Base-by-base conservation (phyloP, 805 yeast genomes). In the Zygosaccharomyces gambellarensis region DNA sequence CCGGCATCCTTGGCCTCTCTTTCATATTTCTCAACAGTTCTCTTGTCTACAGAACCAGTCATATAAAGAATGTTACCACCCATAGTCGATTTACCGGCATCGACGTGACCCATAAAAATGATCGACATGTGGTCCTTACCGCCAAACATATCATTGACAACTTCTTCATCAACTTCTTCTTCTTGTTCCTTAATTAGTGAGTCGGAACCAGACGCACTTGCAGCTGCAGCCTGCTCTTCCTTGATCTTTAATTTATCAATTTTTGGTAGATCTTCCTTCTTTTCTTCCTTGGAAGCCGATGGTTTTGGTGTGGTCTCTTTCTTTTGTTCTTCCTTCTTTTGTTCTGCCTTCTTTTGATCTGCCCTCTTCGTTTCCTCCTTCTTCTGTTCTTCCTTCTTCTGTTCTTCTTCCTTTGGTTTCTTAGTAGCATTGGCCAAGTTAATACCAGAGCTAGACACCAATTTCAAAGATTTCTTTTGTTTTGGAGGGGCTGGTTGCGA, bases 31-130 rank as follows among this genome's bases (percentile, higher is more conserved):
- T 94, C 99, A 58, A 94, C 94, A 19, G 97, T 92, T 76, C 99
- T 87, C 78, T 94, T 94, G 72, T 94, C 99, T 53, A 94, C 99
- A 43, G 97, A 88, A 53, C 98, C 98, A 21, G 98, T 92, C 64
- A 94, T 76, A 67, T 77, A 92, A 56, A 94, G 79, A 60, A 94
- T 76, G 72, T 94, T 94, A 74, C 99, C 99, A 69, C 99, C 99
- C 96, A 94, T 92, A 52, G 99, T 94, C 46, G 97, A 89, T 72
- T 94, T 94, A 69, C 99, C 99, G 31, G 99, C 99, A 78, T 94
- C 99, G 59, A 94, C 99, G 68, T 94, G 99, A 61, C 99, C 99
- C 98, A 94, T 94, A 73, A 94, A 94, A 60, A 94, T 89, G 60
- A 94, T 85, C 17, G 97, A 90, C 68, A 94, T 80, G 73, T 94